phyloP scores from a whole-genome alignment of 441 rosid species.

The Metrosideros polymorpha region DNA sequence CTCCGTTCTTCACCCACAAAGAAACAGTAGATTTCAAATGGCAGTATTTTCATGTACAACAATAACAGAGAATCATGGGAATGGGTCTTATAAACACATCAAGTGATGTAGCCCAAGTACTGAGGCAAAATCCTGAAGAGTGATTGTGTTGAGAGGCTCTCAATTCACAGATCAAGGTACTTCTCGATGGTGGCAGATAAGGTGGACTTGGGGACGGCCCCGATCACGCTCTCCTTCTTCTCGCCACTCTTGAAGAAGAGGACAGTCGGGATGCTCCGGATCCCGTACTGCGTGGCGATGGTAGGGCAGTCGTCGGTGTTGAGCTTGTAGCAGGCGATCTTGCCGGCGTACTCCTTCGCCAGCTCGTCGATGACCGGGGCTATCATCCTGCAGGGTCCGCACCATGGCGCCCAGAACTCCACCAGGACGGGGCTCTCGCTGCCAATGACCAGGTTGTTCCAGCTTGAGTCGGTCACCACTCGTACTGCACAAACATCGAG shows the following conservation, averaged over 20 bases:
- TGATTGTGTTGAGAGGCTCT: neutral
- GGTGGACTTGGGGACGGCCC: constrained; percentile 61
- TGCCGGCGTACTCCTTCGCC: constrained; percentile 55
- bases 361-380: constrained; percentile 48
- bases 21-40: neutral
- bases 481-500: constrained; percentile 25
- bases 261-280: constrained; percentile 65
- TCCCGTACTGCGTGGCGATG: constrained; percentile 43
- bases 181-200: constrained; percentile 44
- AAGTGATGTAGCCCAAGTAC: neutral
- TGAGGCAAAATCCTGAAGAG: neutral
- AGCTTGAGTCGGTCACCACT: constrained; percentile 44
- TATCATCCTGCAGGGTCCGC: constrained; percentile 71
- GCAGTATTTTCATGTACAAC: neutral
- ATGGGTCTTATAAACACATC: neutral
- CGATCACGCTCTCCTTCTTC: constrained; percentile 65
- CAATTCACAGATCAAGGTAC: constrained; percentile 26
- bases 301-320: constrained; percentile 59
- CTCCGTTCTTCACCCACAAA: neutral
- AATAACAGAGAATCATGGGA: neutral
- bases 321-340: constrained; percentile 45
- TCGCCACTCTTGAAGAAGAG: constrained; percentile 60
- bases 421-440: constrained; percentile 44
- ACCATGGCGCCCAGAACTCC: constrained; percentile 83
- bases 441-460: constrained; percentile 30